Conservation (phyloP, 495 filamentous ascomycete genomes). For the Penicillium argentinense region DNA sequence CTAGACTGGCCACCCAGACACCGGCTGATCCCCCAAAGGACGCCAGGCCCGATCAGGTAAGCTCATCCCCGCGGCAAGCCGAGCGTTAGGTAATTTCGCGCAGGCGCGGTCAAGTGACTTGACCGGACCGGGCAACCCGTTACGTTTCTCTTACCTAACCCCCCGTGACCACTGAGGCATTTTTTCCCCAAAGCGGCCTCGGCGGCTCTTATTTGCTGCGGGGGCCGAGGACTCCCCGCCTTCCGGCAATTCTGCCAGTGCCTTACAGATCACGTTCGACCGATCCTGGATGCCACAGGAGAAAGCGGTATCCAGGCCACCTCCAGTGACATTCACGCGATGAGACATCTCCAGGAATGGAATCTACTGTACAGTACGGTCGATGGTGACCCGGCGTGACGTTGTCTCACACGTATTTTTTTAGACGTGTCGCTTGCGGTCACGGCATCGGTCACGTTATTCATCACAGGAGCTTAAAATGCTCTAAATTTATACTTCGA, state of each 20-base stretch:
- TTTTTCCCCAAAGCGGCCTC: not conserved
- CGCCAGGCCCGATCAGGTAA: constrained; percentile 8
- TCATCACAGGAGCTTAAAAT: no score
- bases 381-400: no score
- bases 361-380: no score
- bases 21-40: constrained; percentile 6
- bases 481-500: no score
- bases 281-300: no score
- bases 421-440: no score
- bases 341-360: no score
- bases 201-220: not conserved
- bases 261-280: no score
- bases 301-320: no score
- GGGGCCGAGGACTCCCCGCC: not conserved
- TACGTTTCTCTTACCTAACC: not conserved
- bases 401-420: no score
- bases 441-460: no score
- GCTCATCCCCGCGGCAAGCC: constrained; percentile 7
- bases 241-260: constrained; percentile 1
- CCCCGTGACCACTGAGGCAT: not conserved
- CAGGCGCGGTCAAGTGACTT: constrained; percentile 11
- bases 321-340: no score
- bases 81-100: constrained; percentile 17
- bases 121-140: constrained; percentile 4
- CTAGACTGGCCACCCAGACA: constrained; percentile 6